Evolutionary conservation across 371 early-diverging fungal genomes (phyloP).

Genomic region (Lichtheimia ornata): DNA sequence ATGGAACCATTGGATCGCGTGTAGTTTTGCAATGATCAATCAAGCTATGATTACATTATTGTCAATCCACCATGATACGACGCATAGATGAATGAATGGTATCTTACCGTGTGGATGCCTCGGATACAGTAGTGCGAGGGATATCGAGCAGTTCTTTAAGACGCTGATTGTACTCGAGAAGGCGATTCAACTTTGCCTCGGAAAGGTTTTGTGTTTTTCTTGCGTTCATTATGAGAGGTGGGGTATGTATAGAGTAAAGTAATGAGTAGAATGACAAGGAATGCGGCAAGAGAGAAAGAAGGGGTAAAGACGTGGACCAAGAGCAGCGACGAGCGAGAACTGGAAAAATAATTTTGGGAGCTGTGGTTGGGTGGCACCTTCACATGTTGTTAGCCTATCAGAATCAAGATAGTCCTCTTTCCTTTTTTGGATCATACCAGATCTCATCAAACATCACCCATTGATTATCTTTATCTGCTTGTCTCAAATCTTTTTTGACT

Average conservation of each 20-base stretch:
- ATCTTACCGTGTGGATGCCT: slow-evolving; percentile 53
- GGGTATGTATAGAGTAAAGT: slow-evolving; percentile 1
- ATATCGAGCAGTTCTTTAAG: slow-evolving; percentile 81
- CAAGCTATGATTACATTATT: slow-evolving; percentile 31
- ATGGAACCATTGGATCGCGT: slow-evolving; percentile 73
- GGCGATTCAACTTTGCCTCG: slow-evolving; percentile 74
- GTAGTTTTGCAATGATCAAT: slow-evolving; percentile 56
- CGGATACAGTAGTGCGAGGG: slow-evolving; percentile 78
- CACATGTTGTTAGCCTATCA: too few relatives aligned
- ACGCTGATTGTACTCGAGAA: slow-evolving; percentile 78
- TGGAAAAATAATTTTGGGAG: background rate
- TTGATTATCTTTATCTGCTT: background rate
- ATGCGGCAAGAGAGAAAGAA: slow-evolving; percentile 5
- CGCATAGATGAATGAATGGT: background rate
- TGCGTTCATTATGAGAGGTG: slow-evolving; percentile 5
- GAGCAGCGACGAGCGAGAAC: background rate
- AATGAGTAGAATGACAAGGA: background rate
- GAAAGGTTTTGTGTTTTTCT: slow-evolving; percentile 46
- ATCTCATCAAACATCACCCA: background rate
- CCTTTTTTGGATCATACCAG: background rate
- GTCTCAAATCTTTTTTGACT: background rate
- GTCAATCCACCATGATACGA: slow-evolving; percentile 15
- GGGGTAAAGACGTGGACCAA: background rate
- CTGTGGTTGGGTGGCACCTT: background rate
- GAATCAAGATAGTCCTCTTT: too few relatives aligned